Base-by-base conservation (phyloP, 2,329 filamentous ascomycete species). In the Penicillium sp. region DNA sequence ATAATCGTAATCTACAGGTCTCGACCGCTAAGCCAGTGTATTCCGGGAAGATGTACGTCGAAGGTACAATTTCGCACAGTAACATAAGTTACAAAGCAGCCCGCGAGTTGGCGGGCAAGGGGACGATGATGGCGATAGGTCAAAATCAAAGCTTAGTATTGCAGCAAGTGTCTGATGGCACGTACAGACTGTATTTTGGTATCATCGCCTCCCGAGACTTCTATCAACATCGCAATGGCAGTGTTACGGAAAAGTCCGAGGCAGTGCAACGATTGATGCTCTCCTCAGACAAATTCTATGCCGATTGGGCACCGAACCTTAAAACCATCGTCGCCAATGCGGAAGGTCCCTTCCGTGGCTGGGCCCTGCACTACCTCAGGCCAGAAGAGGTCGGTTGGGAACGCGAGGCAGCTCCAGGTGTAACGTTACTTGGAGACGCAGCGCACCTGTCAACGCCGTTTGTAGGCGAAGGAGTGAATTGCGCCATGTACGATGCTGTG, bases 381-480 rank as follows among this genome's bases (percentile, higher is more conserved):
- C 40, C 47, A 44, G 32, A 44, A 30, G 47, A 50, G 12, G 40
- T 44, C 1, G 30, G 39, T 32, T 50, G 47, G 47, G 21, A 40
- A 15, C 47, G 47, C 18, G 13, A 23, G 18, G 24, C 12, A 8
- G 47, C 40, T 32, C 45, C 39, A n/a, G 50, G 50, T n/a, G 44
- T 52, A n/a, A 48, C 50, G 10, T 32, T 52, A 20, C 29, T 52
- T 10, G 84, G 84, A 4, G 59, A 61, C 24, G 48, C 54, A 15
- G 54, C 54, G 34, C 54, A 54, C 24, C 46, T 62, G n/a, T 56
- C 54, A 46, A 56, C 52, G 2, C 59, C 59, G 10, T 62, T 56
- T 46, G 59, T 52, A 4, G 60, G 59, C 3, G 51, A 60, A n/a
- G 60, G 60, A 2, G 59, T 61, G 17, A 61, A 63, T 24, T 43